phyloP scores from a whole-genome alignment of 148 eudicot genomes.

The Chenopodium album region DNA sequence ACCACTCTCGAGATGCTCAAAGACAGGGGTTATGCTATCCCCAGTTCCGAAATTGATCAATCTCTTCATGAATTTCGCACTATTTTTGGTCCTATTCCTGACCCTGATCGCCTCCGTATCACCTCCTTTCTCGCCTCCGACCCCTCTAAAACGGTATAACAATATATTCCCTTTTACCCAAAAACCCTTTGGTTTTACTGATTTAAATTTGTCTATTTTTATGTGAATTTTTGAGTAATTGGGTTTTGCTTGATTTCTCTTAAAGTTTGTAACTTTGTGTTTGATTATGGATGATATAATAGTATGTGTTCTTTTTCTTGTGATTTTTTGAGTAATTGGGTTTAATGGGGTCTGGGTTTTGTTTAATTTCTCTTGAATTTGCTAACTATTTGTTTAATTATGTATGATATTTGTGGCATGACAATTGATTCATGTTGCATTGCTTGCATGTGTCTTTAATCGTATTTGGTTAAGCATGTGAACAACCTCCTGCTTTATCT shows the following conservation, averaged over 20 bases:
- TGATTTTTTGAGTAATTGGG: not conserved
- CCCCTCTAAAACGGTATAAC: constrained; percentile 52
- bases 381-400: not conserved
- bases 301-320: not conserved
- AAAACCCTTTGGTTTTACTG: too few relatives aligned
- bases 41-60: constrained; percentile 48
- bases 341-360: not conserved
- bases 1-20: constrained; percentile 74
- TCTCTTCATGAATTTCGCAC: constrained; percentile 57
- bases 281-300: too few relatives aligned
- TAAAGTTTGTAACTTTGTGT: too few relatives aligned
- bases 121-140: constrained; percentile 55
- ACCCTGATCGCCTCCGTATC: constrained; percentile 59
- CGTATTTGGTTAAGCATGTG: not conserved
- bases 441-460: not conserved
- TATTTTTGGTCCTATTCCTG: constrained; percentile 52
- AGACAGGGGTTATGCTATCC: constrained; percentile 74
- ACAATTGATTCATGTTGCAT: not conserved
- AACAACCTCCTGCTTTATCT: not conserved
- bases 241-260: too few relatives aligned
- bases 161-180: not conserved
- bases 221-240: too few relatives aligned
- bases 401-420: not conserved
- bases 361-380: not conserved
- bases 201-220: too few relatives aligned